Percentiles rank a stretch among this genome's conserved stretches.
These are phyloP conservation scores for Phytophthora vignae DNA, from an alignment of 352 stramenopile species.

Conservation along the genomic window DNA sequence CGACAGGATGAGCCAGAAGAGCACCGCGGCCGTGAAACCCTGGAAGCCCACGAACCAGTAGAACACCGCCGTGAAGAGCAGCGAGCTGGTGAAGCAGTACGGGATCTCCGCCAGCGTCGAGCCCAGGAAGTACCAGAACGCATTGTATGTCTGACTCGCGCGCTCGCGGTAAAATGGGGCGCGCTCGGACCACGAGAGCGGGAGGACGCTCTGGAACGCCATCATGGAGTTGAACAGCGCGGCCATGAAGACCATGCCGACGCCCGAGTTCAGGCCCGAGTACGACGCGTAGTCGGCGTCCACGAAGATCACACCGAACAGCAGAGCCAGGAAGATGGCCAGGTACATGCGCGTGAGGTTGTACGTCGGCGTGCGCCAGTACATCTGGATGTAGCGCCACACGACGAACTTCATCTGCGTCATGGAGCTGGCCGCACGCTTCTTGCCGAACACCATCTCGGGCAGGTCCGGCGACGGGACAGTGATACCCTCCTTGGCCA, in stretches of 20 bases:
- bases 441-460: slow-evolving; percentile 38
- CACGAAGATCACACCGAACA: slow-evolving; percentile 75
- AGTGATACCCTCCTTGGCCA: slow-evolving; percentile 36
- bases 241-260: slow-evolving; percentile 75
- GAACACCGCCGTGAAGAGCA: slow-evolving; percentile 17
- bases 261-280: slow-evolving; percentile 41
- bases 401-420: slow-evolving; percentile 43
- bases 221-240: slow-evolving; percentile 65
- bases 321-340: slow-evolving; percentile 65
- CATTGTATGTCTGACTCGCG: slow-evolving; percentile 89
- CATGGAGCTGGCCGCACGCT: slow-evolving; percentile 27
- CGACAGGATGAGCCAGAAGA: slow-evolving; percentile 36
- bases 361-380: slow-evolving; percentile 71
- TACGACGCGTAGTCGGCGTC: slow-evolving; percentile 41
- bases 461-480: slow-evolving; percentile 30
- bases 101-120: slow-evolving; percentile 82
- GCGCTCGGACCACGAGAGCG: slow-evolving; percentile 77
- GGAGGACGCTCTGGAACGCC: slow-evolving; percentile 63
- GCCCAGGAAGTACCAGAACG: slow-evolving; percentile 80
- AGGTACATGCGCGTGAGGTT: slow-evolving; percentile 66
- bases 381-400: slow-evolving; percentile 42
- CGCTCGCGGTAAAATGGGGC: slow-evolving; percentile 85
- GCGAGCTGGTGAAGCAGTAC: slow-evolving; percentile 24
- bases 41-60: slow-evolving; percentile 17
- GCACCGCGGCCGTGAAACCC: slow-evolving; percentile 17